Base-by-base conservation (phyloP, 1,139 yeast genomes). In the Ashbya aceris region DNA sequence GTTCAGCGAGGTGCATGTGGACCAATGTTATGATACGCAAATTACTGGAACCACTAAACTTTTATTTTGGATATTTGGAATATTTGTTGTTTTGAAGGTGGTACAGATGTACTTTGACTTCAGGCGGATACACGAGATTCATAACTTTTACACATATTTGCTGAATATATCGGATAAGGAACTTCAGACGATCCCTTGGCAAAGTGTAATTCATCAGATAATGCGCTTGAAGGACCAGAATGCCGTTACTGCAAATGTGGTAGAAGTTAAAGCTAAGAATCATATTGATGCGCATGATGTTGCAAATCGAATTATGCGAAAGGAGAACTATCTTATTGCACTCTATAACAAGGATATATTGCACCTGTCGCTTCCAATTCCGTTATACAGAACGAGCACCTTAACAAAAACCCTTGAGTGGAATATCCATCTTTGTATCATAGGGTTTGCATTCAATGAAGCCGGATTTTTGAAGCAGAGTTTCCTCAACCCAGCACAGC, bases 261-360 rank as follows among this genome's bases (percentile, higher is more conserved):
- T 76, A 46, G 84, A 79, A 58, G 69, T 79, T 43, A 79, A 76
- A 45, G 77, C 89, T 0, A 83, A 81, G 53, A 77, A 79, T 39
- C 69, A 89, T 47, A 70, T 91, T 43, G 91, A 85, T 57, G 95
- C 97, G 2, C 96, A 87, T 60, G 94, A 83, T 55, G 85, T 91
- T 44, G 97, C 97, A 10, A 93, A 91, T 60, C 70, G 98, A 47
- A 84, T 91, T 45, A 89, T 91, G 98, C 71, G 99, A 44, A 83
- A 81, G 51, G 98, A 93, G 50, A 91, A 91, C 58, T 91, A 89
- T 59, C 73, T 86, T 69, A 85, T 91, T 56, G 96, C 96, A 0
- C 66, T 91, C 55, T 78, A 85, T 53, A 89, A 87, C 64, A 84
- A 80, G 52, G 79, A 84, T 48, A 67, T 89, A 0, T 64, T 91